Evolutionary conservation across 2,329 filamentous ascomycete species (phyloP).

Genomic region (Xylaria sp.): DNA sequence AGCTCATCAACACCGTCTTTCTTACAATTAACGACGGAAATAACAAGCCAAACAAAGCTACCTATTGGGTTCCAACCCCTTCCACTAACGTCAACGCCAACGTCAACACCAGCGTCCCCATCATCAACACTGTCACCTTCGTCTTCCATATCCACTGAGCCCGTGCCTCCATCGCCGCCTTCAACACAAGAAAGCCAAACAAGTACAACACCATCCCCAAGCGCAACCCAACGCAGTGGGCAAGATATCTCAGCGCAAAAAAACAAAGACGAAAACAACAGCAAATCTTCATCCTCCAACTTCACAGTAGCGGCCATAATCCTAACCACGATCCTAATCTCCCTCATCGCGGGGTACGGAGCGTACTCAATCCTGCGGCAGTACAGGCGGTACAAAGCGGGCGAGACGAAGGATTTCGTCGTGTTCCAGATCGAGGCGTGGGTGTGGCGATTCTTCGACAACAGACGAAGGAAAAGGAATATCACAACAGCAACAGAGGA

Average conservation of each 20-base stretch:
- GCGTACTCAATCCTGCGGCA: constrained; percentile 33
- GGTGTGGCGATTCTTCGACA: constrained; percentile 6
- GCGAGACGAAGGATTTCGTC: constrained; percentile 27
- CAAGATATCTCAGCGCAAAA: background rate
- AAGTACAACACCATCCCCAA: constrained; percentile 5
- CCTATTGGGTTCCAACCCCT: background rate
- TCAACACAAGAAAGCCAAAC: background rate
- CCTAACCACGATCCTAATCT: constrained; percentile 40
- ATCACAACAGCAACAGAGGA: background rate
- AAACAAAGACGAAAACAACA: background rate
- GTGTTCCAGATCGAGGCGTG: constrained; percentile 14
- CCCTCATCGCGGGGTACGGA: constrained; percentile 35
- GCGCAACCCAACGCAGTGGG: background rate
- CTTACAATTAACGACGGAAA: background rate
- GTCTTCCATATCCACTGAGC: background rate
- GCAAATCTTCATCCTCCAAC: background rate
- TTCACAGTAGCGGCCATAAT: constrained; percentile 40
- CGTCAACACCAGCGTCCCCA: background rate
- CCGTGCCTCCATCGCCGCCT: background rate
- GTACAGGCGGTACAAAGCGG: constrained; percentile 38
- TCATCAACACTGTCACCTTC: background rate
- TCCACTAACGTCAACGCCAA: background rate
- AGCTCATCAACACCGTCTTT: background rate
- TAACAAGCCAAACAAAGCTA: background rate
- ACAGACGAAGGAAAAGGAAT: background rate